Evolutionary conservation across 352 stramenopile genomes (phyloP).

Genomic region (Pythium oligandrum): DNA sequence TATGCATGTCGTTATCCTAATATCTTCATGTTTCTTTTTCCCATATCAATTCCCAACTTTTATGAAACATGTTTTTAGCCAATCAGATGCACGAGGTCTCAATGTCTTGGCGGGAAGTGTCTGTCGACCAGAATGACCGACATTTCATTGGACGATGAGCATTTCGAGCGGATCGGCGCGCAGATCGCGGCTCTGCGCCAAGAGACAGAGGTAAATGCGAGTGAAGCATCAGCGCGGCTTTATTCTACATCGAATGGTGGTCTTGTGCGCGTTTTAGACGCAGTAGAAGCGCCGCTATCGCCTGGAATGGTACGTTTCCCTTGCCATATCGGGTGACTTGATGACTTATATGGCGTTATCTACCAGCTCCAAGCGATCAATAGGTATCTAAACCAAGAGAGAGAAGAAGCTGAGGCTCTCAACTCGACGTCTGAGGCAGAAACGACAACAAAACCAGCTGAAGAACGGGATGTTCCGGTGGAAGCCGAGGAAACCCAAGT

Average conservation of each 20-base stretch:
- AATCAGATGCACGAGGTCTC: too few species aligned
- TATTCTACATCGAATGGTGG: conserved; percentile 34
- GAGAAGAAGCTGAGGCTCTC: background rate
- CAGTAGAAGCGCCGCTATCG: conserved; percentile 47
- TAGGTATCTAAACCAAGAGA: background rate
- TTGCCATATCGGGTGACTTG: background rate
- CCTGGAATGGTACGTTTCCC: conserved; percentile 32
- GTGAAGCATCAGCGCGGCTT: conserved; percentile 25
- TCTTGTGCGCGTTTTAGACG: conserved; percentile 61
- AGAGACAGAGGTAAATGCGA: background rate
- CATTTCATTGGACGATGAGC: conserved; percentile 1
- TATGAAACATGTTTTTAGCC: too few species aligned
- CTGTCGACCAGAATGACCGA: too few species aligned
- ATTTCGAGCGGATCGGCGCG: conserved; percentile 17
- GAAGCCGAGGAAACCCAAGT: background rate
- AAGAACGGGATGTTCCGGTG: conserved; percentile 7
- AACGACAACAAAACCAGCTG: conserved; percentile 5
- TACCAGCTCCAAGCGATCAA: background rate
- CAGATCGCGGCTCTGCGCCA: conserved; percentile 9
- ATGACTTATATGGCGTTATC: background rate
- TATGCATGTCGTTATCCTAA: too few species aligned
- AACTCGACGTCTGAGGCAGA: background rate
- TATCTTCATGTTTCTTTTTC: too few species aligned
- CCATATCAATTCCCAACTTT: too few species aligned
- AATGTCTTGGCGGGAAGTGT: too few species aligned